phyloP scores from a whole-genome alignment of 1,284 basidiomycete species.

The Leccinum solheimii region DNA sequence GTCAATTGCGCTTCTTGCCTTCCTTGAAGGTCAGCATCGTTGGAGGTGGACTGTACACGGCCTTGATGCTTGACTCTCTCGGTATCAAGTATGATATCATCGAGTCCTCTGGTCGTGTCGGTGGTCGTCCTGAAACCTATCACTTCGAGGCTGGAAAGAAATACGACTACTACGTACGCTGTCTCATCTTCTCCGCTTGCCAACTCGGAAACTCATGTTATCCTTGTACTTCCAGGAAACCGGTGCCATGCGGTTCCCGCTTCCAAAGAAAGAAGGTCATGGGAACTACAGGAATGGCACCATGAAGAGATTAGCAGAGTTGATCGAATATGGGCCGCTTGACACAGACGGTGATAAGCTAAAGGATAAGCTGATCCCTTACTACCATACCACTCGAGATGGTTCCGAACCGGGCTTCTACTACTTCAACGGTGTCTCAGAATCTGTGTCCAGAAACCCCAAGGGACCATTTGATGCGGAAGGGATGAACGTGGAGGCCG shows the following conservation, averaged over 20 bases:
- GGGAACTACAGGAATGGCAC: conserved; percentile 22
- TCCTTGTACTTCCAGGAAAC: conserved; percentile 20
- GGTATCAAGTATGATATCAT: conserved; percentile 37
- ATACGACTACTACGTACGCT: conserved; percentile 22
- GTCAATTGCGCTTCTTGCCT: conserved; percentile 4
- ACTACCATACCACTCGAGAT: conserved; percentile 5
- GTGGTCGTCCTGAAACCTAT: conserved; percentile 38
- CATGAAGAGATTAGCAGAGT: conserved; percentile 34
- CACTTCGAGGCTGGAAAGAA: conserved; percentile 20
- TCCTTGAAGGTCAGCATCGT: conserved; percentile 20
- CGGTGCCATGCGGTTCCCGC: conserved; percentile 40
- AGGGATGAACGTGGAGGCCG: conserved; percentile 10
- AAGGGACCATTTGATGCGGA: conserved; percentile 3
- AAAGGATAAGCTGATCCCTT: conserved; percentile 15
- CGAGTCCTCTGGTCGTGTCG: conserved; percentile 32
- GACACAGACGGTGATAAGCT: conserved; percentile 10
- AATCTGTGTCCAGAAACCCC: neutral
- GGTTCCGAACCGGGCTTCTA: conserved; percentile 7
- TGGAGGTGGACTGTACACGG: conserved; percentile 38
- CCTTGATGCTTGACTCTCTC: conserved; percentile 38
- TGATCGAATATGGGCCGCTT: conserved; percentile 15
- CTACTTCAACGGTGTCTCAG: conserved; percentile 13
- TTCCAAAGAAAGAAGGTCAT: conserved; percentile 18
- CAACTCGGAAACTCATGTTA: neutral
- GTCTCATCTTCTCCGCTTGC: neutral